A percentile compares a stretch with the other conserved stretches of the same genome.
Conservation (phyloP, 2,329 filamentous ascomycete species). For the Orbilia blumenaviensis region DNA sequence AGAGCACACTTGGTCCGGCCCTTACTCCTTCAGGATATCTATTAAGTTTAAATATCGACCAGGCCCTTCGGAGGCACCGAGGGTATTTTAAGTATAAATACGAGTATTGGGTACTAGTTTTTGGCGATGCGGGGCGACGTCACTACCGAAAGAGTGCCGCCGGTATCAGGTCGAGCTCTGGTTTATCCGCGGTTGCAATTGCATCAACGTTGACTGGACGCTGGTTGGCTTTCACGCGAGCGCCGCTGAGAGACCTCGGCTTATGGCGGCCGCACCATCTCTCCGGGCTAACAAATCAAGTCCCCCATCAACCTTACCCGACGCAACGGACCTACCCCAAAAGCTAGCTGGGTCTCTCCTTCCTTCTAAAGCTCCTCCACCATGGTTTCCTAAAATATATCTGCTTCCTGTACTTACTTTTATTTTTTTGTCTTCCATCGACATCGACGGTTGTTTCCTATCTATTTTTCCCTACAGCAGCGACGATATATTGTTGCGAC, state of each 20-base stretch:
- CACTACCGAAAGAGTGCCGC: conserved; percentile 14
- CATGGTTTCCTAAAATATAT: conserved; percentile 28
- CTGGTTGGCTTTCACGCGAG: conserved; percentile 21
- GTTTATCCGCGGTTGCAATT: conserved; percentile 51
- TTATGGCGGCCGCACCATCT: conserved; percentile 25
- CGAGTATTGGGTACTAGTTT: neutral
- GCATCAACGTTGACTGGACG: neutral
- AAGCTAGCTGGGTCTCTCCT: conserved; percentile 4
- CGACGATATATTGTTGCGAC: neutral
- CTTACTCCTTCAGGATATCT: neutral
- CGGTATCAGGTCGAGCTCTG: neutral
- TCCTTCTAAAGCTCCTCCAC: conserved; percentile 8
- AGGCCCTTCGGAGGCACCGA: neutral
- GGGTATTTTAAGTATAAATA: neutral
- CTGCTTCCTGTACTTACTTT: neutral
- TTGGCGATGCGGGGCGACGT: conserved; percentile 40
- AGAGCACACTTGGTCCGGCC: neutral
- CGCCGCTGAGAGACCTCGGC: conserved; percentile 27
- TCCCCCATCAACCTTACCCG: conserved; percentile 8
- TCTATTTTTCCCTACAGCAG: neutral
- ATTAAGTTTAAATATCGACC: neutral
- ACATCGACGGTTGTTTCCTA: neutral
- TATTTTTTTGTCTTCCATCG: neutral
- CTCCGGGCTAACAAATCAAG: conserved; percentile 15
- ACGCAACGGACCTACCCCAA: conserved; percentile 13